phyloP scores from a whole-genome alignment of 371 early-diverging fungal genomes.

The Mortierella sp. region DNA sequence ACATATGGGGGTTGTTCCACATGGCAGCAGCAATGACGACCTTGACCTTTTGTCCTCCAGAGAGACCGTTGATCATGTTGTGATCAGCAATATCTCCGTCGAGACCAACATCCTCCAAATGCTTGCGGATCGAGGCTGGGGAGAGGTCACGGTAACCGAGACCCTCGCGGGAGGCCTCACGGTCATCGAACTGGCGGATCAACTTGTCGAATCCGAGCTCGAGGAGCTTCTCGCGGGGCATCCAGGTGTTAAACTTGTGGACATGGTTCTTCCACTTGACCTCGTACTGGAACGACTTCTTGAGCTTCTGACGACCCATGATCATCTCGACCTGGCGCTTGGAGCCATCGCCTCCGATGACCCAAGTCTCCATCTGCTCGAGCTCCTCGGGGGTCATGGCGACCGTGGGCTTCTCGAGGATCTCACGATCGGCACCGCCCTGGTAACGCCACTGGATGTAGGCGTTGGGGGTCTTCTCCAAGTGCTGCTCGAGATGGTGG shows the following conservation, averaged over 20 bases:
- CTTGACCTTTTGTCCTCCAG: slow-evolving; percentile 93
- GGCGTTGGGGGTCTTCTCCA: slow-evolving; percentile 85
- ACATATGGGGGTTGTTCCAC: slow-evolving; percentile 88
- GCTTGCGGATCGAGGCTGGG: slow-evolving; percentile 77
- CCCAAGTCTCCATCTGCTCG: slow-evolving; percentile 72
- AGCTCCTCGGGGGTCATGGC: slow-evolving; percentile 77
- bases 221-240: slow-evolving; percentile 77
- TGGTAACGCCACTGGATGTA: slow-evolving; percentile 90
- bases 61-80: slow-evolving; percentile 78
- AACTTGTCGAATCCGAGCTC: slow-evolving; percentile 83
- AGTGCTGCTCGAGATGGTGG: slow-evolving; percentile 88
- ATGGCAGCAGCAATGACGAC: slow-evolving; percentile 88
- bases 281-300: slow-evolving; percentile 88
- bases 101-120: slow-evolving; percentile 84
- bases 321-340: slow-evolving; percentile 73
- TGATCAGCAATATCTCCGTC: slow-evolving; percentile 84
- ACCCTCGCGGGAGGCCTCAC: slow-evolving; percentile 85
- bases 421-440: slow-evolving; percentile 85
- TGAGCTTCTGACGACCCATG: slow-evolving; percentile 83
- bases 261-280: slow-evolving; percentile 81
- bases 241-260: slow-evolving; percentile 81
- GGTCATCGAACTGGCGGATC: slow-evolving; percentile 85
- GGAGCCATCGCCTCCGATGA: slow-evolving; percentile 68
- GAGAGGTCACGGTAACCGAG: slow-evolving; percentile 75
- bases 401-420: slow-evolving; percentile 80